Evolutionary conservation across 1,284 basidiomycete species (phyloP).

Genomic region (Ustilago trichophora): DNA sequence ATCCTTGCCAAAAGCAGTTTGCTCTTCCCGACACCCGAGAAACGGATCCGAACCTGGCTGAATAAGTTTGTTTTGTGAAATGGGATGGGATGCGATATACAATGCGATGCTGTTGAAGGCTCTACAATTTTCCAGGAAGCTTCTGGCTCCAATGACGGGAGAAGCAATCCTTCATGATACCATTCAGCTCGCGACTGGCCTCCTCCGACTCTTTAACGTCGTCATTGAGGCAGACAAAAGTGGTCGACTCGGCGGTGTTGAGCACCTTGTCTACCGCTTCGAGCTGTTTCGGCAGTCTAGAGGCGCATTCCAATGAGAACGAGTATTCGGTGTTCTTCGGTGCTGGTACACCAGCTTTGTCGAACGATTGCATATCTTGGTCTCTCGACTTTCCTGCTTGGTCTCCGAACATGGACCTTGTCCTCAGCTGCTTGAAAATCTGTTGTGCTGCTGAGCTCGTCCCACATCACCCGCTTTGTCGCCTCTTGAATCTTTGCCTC

Average conservation of each 20-base stretch:
- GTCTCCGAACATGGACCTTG: conserved; percentile 12
- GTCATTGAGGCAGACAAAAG: conserved; percentile 48
- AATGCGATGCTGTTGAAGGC: neutral
- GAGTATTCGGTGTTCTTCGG: conserved; percentile 48
- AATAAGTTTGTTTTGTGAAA: no score
- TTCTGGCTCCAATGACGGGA: conserved; percentile 12
- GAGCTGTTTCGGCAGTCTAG: conserved; percentile 20
- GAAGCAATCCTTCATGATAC: conserved; percentile 41
- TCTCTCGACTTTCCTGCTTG: conserved; percentile 23
- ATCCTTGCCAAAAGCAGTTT: no score
- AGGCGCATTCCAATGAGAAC: conserved; percentile 40
- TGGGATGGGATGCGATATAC: no score
- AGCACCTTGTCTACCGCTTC: conserved; percentile 22
- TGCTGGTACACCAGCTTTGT: conserved; percentile 18
- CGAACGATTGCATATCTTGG: conserved; percentile 6
- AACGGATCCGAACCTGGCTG: no score
- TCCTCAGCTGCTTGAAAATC: neutral
- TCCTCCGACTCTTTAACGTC: conserved; percentile 36
- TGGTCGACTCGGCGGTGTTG: conserved; percentile 6
- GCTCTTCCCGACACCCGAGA: no score
- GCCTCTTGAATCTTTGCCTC: conserved; percentile 62
- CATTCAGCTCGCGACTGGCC: conserved; percentile 26
- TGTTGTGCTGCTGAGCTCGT: conserved; percentile 62
- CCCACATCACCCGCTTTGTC: conserved; percentile 65
- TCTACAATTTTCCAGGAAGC: conserved; percentile 20